These are phyloP conservation scores for Leccinum sublutescens DNA, from an alignment of 768 basidiomycete species.

Conservation along the genomic window DNA sequence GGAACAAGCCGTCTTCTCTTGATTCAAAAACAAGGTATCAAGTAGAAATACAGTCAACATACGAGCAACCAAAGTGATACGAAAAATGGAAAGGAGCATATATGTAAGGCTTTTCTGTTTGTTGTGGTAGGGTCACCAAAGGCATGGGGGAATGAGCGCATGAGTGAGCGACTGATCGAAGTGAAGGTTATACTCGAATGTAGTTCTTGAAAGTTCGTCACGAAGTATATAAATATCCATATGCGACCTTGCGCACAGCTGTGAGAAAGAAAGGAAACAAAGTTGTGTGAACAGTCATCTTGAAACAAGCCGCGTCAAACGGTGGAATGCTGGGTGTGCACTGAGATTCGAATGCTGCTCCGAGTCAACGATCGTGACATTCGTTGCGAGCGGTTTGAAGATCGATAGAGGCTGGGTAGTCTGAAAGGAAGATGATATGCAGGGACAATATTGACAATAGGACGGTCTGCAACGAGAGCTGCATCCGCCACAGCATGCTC, in stretches of 20 bases:
- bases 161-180: slow-evolving; percentile 2
- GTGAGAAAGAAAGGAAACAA: background rate
- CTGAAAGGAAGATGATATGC: slow-evolving; percentile 19
- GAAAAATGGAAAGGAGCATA: slow-evolving; percentile 1
- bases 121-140: slow-evolving; percentile 7
- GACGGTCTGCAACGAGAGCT: background rate
- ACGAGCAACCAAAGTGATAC: slow-evolving; percentile 4
- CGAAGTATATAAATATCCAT: slow-evolving; percentile 3
- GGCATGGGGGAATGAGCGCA: background rate
- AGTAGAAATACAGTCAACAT: slow-evolving; percentile 6
- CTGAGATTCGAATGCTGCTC: slow-evolving; percentile 9
- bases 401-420: slow-evolving; percentile 8
- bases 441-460: slow-evolving; percentile 3
- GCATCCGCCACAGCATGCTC: background rate
- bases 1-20: background rate
- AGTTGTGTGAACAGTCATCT: background rate
- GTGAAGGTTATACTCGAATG: background rate
- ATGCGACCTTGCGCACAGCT: slow-evolving; percentile 17
- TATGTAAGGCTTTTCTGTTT: background rate
- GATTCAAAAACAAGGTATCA: background rate
- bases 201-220: slow-evolving; percentile 13
- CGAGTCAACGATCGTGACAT: slow-evolving; percentile 1
- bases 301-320: slow-evolving; percentile 7
- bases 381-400: background rate
- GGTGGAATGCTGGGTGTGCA: slow-evolving; percentile 12